Conservation (phyloP, 352 stramenopile species). For the Phytophthora uliginosa region DNA sequence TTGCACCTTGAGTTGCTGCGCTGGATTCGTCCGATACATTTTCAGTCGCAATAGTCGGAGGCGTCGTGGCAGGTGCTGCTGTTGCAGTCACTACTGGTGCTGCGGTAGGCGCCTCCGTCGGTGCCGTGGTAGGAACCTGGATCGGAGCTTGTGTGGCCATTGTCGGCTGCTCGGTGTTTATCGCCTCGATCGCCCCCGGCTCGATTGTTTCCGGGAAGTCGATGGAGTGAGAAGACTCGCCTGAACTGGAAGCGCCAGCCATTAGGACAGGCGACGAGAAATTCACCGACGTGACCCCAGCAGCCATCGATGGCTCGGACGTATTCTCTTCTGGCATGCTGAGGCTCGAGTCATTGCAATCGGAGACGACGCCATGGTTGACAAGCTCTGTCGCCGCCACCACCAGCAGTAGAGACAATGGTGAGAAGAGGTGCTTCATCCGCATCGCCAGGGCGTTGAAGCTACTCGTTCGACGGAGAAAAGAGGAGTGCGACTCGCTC, state of each 20-base stretch:
- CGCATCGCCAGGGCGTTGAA: conserved; percentile 14
- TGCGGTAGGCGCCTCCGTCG: not conserved
- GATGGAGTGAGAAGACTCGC: conserved; percentile 8
- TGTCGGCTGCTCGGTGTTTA: conserved; percentile 1
- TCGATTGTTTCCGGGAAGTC: conserved; percentile 6
- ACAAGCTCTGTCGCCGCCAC: not conserved
- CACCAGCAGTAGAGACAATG: conserved; percentile 3
- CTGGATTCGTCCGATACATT: conserved; percentile 9
- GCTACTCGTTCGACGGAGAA: conserved; percentile 17
- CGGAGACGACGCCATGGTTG: conserved; percentile 8
- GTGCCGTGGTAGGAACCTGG: not conserved
- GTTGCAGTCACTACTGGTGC: not conserved
- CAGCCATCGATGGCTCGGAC: conserved; percentile 1
- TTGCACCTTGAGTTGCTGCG: conserved; percentile 5
- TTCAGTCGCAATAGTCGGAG: not conserved
- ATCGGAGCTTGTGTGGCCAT: not conserved
- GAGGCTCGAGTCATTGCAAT: conserved; percentile 16
- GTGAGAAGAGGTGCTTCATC: conserved; percentile 9
- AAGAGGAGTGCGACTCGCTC: conserved; percentile 24
- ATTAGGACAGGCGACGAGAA: not conserved
- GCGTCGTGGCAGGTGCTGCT: not conserved
- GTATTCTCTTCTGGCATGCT: conserved; percentile 1
- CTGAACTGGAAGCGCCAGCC: conserved; percentile 7
- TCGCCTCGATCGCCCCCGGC: not conserved
- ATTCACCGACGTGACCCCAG: conserved; percentile 2